A percentile compares a stretch with the other conserved stretches of the same genome.
phyloP scores from a whole-genome alignment of 2,329 filamentous ascomycete species.

The Macrophomina tecta region DNA sequence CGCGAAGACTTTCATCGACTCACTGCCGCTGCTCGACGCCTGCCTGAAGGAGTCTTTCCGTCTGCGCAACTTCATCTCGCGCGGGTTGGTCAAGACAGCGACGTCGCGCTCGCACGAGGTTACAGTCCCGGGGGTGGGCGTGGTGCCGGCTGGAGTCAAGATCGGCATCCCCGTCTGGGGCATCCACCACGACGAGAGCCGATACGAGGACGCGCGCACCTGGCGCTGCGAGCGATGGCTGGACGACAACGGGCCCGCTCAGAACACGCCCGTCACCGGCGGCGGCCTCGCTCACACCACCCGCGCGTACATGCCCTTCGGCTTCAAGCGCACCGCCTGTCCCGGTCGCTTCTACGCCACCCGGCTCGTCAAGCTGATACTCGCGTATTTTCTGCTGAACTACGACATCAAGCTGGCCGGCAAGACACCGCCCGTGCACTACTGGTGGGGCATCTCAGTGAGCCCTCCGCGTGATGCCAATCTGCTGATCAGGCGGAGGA shows the following conservation, averaged over 20 bases:
- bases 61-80: conserved; percentile 2
- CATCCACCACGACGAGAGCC: neutral
- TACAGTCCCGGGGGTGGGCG: neutral
- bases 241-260: neutral
- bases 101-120: neutral
- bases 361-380: conserved; percentile 53
- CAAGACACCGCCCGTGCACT: neutral
- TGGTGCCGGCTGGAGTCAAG: neutral
- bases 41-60: conserved; percentile 1
- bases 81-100: neutral
- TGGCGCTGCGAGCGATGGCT: neutral
- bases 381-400: conserved; percentile 15
- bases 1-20: neutral
- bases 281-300: neutral
- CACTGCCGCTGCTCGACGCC: conserved; percentile 1
- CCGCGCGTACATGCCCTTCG: conserved; percentile 40
- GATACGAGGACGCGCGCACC: neutral
- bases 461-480: neutral
- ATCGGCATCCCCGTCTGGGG: neutral
- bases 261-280: neutral
- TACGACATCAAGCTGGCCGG: conserved; percentile 26
- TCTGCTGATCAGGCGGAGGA: neutral
- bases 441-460: neutral
- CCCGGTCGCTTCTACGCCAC: conserved; percentile 57
- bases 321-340: conserved; percentile 56